Evolutionary conservation across 2,329 filamentous ascomycete genomes (phyloP).

Genomic region (Alternaria postmessia): DNA sequence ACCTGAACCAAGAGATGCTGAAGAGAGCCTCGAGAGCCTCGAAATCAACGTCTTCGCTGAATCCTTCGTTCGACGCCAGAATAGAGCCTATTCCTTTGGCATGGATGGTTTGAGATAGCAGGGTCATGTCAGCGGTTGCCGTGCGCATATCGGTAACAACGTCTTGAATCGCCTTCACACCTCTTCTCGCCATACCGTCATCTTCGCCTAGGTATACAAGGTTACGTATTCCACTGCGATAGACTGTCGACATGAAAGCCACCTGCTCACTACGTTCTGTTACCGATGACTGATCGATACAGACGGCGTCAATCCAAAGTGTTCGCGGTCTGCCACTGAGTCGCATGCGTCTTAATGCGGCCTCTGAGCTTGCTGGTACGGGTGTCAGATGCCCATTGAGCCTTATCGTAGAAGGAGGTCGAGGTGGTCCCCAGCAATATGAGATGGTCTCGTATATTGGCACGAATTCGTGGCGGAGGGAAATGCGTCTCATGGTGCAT

Average conservation of each 20-base stretch:
- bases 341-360: background rate
- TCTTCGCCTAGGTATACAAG: background rate
- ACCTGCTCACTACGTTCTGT: background rate
- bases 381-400: background rate
- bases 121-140: accelerated
- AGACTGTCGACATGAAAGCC: accelerated
- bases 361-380: background rate
- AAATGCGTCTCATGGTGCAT: background rate
- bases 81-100: accelerated
- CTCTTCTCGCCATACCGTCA: background rate
- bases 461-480: accelerated
- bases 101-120: accelerated
- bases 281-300: background rate
- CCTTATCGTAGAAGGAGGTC: accelerated
- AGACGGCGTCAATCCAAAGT: background rate
- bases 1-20: background rate
- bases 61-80: accelerated
- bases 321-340: background rate
- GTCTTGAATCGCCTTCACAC: background rate
- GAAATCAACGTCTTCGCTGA: accelerated
- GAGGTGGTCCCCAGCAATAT: background rate
- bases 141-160: background rate
- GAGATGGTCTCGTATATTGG: background rate
- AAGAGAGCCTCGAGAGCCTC: background rate
- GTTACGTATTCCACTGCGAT: background rate